Conservation (phyloP, 1,139 yeast genomes). For the Taiozyma onychis region DNA sequence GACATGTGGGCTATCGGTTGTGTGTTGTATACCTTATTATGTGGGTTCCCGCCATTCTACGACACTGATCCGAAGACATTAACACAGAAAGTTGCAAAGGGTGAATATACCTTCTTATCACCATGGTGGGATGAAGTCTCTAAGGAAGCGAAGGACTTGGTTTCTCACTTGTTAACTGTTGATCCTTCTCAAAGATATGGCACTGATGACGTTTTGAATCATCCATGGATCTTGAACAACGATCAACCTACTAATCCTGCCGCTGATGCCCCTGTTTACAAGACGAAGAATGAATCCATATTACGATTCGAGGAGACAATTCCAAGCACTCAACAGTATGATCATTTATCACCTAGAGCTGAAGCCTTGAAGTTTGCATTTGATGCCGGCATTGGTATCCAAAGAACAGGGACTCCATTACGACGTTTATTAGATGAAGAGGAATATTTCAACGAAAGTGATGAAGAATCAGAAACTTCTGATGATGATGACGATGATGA, state of each 20-base stretch:
- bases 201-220: constrained; percentile 70
- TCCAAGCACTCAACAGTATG: constrained; percentile 8
- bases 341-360: constrained; percentile 19
- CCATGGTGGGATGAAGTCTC: constrained; percentile 99
- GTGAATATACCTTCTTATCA: constrained; percentile 74
- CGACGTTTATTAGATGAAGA: constrained; percentile 18
- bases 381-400: constrained; percentile 91
- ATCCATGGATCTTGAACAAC: constrained; percentile 61
- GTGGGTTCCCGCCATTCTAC: constrained; percentile 96
- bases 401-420: constrained; percentile 57
- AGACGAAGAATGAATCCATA: constrained; percentile 13
- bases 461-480: constrained; percentile 16
- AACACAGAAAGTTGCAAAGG: constrained; percentile 75
- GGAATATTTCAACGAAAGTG: constrained; percentile 23
- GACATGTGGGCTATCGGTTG: constrained; percentile 98
- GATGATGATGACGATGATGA: constrained; percentile 13
- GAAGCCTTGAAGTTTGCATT: constrained; percentile 46
- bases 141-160: constrained; percentile 73
- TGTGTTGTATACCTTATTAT: constrained; percentile 77
- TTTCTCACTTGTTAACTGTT: constrained; percentile 70
- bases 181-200: constrained; percentile 75
- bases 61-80: constrained; percentile 79
- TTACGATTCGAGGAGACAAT: constrained; percentile 24
- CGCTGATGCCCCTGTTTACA: constrained; percentile 51
- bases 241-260: constrained; percentile 36